Percentiles rank a stretch among this genome's conserved stretches.
Evolutionary conservation across 768 basidiomycete genomes (phyloP).

Genomic region (Boletus sensibilis): DNA sequence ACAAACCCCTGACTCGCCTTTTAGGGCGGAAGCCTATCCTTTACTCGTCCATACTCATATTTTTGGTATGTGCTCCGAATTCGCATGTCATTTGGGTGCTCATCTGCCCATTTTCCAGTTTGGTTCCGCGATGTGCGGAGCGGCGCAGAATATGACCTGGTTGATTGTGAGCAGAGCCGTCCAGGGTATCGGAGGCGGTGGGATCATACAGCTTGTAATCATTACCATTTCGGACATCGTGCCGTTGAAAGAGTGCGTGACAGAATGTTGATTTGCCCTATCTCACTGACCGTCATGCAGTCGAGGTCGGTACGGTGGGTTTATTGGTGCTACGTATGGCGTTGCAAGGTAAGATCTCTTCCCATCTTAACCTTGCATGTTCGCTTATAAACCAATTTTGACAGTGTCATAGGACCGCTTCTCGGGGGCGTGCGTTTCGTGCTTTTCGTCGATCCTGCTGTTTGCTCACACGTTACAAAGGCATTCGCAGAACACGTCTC

Average conservation of each 20-base stretch:
- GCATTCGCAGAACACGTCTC: conserved; percentile 70
- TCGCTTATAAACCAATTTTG: background rate
- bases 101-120: conserved; percentile 39
- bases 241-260: conserved; percentile 66
- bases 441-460: background rate
- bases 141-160: conserved; percentile 78
- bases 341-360: conserved; percentile 42
- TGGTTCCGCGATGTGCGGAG: conserved; percentile 79
- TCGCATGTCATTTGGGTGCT: background rate
- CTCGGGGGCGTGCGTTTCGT: conserved; percentile 67
- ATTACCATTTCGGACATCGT: conserved; percentile 86
- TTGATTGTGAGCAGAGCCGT: conserved; percentile 73
- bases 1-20: conserved; percentile 22
- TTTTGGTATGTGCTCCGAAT: conserved; percentile 49
- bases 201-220: conserved; percentile 71
- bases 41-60: conserved; percentile 61
- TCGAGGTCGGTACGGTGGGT: conserved; percentile 76
- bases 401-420: conserved; percentile 72
- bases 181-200: conserved; percentile 83
- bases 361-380: background rate
- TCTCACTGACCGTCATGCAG: conserved; percentile 36
- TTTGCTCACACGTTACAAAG: conserved; percentile 24
- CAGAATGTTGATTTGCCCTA: background rate
- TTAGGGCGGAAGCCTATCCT: conserved; percentile 69
- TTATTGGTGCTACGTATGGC: conserved; percentile 79